These are phyloP conservation scores for Lipomyces starkeyi DNA, from an alignment of 805 yeast species.

Conservation along the genomic window DNA sequence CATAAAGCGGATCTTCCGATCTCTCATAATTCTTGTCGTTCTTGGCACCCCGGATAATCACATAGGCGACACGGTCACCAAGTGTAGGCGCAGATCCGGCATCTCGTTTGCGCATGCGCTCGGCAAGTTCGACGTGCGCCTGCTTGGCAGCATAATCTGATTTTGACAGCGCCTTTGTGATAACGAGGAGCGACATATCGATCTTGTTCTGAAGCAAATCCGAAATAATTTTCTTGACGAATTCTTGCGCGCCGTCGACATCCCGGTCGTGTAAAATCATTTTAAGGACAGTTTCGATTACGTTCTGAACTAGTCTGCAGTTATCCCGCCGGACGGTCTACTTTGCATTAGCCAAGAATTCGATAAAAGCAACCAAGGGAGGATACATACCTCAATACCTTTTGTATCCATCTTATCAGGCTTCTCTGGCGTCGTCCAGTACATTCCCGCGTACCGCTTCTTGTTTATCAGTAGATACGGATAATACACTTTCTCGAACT, in stretches of 20 bases:
- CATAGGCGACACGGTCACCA: conserved; percentile 98
- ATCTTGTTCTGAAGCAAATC: conserved; percentile 88
- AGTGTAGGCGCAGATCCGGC: conserved; percentile 96
- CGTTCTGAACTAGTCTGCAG: conserved; percentile 91
- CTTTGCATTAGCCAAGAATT: neutral
- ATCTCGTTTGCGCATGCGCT: conserved; percentile 94
- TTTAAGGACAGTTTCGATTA: conserved; percentile 87
- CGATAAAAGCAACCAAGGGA: neutral
- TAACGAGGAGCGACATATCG: conserved; percentile 91
- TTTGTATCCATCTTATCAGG: conserved; percentile 97
- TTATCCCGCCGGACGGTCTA: conserved; percentile 94
- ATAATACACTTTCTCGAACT: conserved; percentile 94
- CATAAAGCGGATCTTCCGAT: conserved; percentile 95
- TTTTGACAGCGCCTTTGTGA: conserved; percentile 87
- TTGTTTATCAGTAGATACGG: conserved; percentile 94
- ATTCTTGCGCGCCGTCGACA: conserved; percentile 80
- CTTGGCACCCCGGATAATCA: conserved; percentile 80
- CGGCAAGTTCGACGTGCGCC: conserved; percentile 96
- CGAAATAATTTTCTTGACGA: conserved; percentile 85
- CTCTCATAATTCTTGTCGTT: conserved; percentile 88
- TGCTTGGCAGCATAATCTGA: conserved; percentile 95
- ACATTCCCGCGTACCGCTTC: conserved; percentile 95
- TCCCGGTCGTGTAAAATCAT: conserved; percentile 85
- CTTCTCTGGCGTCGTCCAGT: conserved; percentile 92
- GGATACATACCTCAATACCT: conserved; percentile 69